phyloP scores from a whole-genome alignment of 176 grass and related monocot genomes.

The Triticum turgidum region DNA sequence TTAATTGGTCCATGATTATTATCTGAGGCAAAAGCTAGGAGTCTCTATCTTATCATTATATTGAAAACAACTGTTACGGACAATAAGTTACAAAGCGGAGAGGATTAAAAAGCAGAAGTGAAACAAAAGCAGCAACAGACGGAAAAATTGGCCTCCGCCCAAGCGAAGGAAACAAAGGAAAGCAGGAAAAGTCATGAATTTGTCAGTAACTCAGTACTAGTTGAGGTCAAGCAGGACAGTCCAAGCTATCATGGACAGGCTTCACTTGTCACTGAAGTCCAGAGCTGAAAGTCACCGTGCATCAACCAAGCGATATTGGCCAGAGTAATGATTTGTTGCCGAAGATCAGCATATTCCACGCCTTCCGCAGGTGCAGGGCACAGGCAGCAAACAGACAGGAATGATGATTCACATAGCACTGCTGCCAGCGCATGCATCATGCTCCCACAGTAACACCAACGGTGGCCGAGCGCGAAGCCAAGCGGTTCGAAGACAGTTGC shows the following conservation, averaged over 20 bases:
- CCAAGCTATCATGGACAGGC: not conserved
- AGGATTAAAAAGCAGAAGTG: not conserved
- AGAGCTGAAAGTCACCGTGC: not conserved
- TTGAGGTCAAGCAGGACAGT: not conserved
- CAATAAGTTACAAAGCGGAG: not conserved
- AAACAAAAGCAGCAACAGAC: not conserved
- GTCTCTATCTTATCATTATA: not conserved
- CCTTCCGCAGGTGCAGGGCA: not conserved
- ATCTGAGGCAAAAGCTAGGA: not conserved
- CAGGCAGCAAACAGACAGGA: not conserved
- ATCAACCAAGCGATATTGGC: not conserved
- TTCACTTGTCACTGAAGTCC: not conserved
- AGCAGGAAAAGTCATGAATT: not conserved
- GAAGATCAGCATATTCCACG: not conserved
- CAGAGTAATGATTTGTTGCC: not conserved
- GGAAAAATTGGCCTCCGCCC: not conserved
- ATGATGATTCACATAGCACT: conserved; percentile 1
- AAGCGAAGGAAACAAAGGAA: not conserved
- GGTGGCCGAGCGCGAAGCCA: not conserved
- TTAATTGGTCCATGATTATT: not conserved
- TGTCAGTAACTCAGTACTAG: not conserved
- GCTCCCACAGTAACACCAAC: not conserved
- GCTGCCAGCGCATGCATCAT: not conserved
- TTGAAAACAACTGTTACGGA: not conserved
- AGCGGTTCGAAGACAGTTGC: not conserved